Conservation (phyloP, 2,329 filamentous ascomycete genomes). For the Ophiostoma ips region DNA sequence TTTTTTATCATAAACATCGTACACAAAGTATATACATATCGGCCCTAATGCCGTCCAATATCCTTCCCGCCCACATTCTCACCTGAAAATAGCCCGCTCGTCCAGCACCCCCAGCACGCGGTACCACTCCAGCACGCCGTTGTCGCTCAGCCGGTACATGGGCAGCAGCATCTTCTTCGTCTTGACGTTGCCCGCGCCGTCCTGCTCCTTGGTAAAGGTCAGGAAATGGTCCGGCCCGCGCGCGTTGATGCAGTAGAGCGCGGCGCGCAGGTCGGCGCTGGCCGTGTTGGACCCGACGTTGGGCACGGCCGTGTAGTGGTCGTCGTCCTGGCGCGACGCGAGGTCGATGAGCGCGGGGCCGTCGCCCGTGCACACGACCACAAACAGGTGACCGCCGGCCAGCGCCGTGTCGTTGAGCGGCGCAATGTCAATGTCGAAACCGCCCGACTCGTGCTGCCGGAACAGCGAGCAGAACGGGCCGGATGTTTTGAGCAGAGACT, state of each 20-base stretch:
- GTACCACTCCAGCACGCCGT: neutral
- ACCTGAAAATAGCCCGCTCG: slow-evolving; percentile 1
- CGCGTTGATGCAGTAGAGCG: slow-evolving; percentile 2
- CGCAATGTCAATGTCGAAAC: neutral
- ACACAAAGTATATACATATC: too few relatives aligned
- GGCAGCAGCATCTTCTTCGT: neutral
- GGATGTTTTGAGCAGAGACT: neutral
- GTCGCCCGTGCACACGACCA: neutral
- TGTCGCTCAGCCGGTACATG: slow-evolving; percentile 2
- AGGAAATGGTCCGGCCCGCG: neutral
- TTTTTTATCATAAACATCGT: too few relatives aligned
- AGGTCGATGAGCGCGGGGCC: neutral
- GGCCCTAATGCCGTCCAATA: too few relatives aligned
- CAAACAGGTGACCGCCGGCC: slow-evolving; percentile 1
- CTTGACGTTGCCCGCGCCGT: neutral
- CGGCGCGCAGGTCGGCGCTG: neutral
- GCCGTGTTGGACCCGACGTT: neutral
- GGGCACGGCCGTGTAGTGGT: neutral
- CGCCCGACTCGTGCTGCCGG: neutral
- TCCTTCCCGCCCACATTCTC: too few relatives aligned
- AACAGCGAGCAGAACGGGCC: neutral
- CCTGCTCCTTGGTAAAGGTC: neutral
- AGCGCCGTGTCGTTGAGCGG: neutral
- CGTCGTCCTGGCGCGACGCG: neutral
- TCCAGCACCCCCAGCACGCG: neutral